These are phyloP conservation scores for Colletotrichum sp. DNA, from an alignment of 2,329 filamentous ascomycete genomes.

Conservation along the genomic window DNA sequence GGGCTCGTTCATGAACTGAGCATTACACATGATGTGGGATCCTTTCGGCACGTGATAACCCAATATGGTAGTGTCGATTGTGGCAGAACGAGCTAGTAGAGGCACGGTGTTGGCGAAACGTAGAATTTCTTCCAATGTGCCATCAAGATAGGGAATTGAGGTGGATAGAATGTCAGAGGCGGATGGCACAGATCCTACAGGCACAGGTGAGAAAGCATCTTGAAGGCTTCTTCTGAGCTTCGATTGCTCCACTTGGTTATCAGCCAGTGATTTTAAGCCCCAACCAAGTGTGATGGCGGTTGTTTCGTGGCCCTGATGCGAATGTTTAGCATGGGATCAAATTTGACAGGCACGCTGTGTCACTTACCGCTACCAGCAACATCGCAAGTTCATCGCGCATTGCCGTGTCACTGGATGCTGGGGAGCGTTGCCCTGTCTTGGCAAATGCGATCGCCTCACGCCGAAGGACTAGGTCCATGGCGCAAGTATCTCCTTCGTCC, in stretches of 20 bases:
- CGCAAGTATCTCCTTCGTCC: not conserved
- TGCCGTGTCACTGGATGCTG: not conserved
- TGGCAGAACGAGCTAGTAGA: not conserved
- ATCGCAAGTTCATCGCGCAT: not conserved
- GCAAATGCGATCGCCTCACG: not conserved
- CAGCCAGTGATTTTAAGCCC: not conserved
- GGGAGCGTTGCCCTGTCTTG: not conserved
- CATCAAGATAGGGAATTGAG: not conserved
- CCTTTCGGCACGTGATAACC: not conserved
- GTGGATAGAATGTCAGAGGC: not conserved
- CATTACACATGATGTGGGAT: not conserved
- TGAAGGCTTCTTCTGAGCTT: not conserved
- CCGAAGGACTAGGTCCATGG: not conserved
- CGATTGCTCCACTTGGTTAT: not conserved
- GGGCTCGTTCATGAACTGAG: not conserved
- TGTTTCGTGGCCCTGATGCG: not conserved
- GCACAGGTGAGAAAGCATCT: not conserved
- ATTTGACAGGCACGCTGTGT: not conserved
- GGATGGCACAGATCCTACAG: not conserved
- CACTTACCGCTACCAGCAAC: not conserved
- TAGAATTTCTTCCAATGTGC: not conserved
- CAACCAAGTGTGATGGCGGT: not conserved
- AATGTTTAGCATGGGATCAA: not conserved
- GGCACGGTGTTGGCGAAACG: not conserved
- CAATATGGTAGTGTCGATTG: not conserved